Percentiles rank a stretch among this genome's conserved stretches.
Conservation (phyloP, 2,329 filamentous ascomycete species). For the Alternaria sp. region DNA sequence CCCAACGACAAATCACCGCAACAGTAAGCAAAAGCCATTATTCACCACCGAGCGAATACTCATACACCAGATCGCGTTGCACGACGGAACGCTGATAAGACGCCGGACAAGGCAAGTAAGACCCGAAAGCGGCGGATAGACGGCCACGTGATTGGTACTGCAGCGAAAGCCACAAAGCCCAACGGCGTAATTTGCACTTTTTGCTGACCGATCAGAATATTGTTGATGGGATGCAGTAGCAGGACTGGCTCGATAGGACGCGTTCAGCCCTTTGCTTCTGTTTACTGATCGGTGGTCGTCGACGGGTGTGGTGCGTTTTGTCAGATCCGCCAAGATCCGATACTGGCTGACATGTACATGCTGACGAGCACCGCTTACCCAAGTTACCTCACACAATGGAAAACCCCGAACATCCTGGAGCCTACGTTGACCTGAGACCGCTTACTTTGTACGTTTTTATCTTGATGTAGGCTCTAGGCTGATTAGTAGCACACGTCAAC, state of each 20-base stretch:
- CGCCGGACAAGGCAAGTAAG: background rate
- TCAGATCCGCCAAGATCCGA: constrained; percentile 1
- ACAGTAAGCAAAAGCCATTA: background rate
- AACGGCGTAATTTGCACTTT: background rate
- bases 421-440: background rate
- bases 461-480: background rate
- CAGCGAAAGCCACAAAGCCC: background rate
- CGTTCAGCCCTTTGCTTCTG: background rate
- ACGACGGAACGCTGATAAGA: background rate
- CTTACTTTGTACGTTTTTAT: background rate
- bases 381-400: background rate
- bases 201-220: background rate
- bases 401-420: background rate
- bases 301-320: background rate
- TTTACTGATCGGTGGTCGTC: background rate
- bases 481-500: too few relatives aligned
- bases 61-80: background rate
- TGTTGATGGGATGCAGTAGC: background rate
- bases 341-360: background rate
- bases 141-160: background rate
- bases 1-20: background rate
- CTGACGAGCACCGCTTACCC: background rate
- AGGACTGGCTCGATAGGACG: background rate
- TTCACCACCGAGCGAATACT: background rate
- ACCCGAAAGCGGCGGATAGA: background rate